Percentiles rank a stretch among this genome's conserved stretches.
Conservation (phyloP, 2,329 filamentous ascomycete genomes). For the Chaetomium olivaceum region DNA sequence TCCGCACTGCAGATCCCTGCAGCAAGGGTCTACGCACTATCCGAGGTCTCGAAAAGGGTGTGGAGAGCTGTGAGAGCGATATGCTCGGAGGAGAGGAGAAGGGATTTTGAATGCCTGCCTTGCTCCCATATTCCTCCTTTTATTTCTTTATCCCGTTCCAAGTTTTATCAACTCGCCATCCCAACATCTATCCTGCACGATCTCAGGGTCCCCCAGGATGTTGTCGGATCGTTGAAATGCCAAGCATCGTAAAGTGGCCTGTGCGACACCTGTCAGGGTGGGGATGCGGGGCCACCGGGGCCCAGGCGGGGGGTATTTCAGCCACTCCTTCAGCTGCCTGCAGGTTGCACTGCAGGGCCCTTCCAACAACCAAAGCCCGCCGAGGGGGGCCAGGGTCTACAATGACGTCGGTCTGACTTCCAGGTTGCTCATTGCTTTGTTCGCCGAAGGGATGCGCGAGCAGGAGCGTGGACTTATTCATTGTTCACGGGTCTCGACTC, state of each 20-base stretch:
- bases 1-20: background rate
- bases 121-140: background rate
- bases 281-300: conserved; percentile 2
- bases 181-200: background rate
- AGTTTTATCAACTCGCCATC: background rate
- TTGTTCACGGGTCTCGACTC: conserved; percentile 7
- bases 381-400: background rate
- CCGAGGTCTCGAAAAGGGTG: background rate
- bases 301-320: background rate
- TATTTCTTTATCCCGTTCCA: background rate
- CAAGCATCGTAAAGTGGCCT: background rate
- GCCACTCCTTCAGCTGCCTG: conserved; percentile 13
- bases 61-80: background rate
- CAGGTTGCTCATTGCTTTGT: conserved; percentile 18
- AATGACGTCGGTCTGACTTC: conserved; percentile 26
- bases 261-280: background rate
- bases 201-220: background rate
- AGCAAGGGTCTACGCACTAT: background rate
- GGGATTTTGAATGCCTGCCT: too few relatives aligned
- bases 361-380: conserved; percentile 6
- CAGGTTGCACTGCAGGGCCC: conserved; percentile 19
- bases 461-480: conserved; percentile 3
- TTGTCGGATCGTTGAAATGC: background rate
- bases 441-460: background rate
- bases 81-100: background rate